Conservation (phyloP, 257 asterid genomes). For the Asclepias syriaca region DNA sequence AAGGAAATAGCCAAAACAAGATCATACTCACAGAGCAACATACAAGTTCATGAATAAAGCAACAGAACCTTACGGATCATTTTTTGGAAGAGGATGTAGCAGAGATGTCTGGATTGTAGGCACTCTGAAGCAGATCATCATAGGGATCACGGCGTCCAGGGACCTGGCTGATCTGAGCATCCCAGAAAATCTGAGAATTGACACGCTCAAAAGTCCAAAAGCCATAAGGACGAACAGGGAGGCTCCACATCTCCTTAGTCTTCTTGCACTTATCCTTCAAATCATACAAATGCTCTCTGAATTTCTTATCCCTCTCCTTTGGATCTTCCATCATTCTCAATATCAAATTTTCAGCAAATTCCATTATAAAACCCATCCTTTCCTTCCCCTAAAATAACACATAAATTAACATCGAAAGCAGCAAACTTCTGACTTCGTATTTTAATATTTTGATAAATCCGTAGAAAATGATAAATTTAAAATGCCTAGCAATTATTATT, state of each 20-base stretch:
- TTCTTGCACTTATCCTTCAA: conserved; percentile 43
- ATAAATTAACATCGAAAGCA: not conserved
- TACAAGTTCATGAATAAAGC: not conserved
- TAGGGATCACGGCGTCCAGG: conserved; percentile 85
- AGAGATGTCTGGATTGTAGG: conserved; percentile 16
- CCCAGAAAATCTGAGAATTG: conserved; percentile 67
- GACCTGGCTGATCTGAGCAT: conserved; percentile 75
- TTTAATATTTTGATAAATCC: not conserved
- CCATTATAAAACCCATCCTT: conserved; percentile 73
- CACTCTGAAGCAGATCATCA: conserved; percentile 53
- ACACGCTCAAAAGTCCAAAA: conserved; percentile 87
- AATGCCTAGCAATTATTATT: not conserved
- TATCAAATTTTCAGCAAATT: conserved; percentile 73
- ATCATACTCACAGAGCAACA: not conserved
- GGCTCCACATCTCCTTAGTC: conserved; percentile 62
- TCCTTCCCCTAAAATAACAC: not conserved
- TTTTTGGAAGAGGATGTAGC: conserved; percentile 26
- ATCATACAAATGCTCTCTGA: conserved; percentile 58
- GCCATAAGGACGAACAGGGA: conserved; percentile 79
- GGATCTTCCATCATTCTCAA: conserved; percentile 85
- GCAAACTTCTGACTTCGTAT: not conserved
- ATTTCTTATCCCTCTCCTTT: conserved; percentile 57
- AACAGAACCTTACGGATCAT: conserved; percentile 8
- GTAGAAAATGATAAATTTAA: not conserved
- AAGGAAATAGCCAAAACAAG: not conserved